Evolutionary conservation across 495 filamentous ascomycete genomes (phyloP), one percentile per base, ranked within the genome.

Genomic region (Tuber umbilicatum): DNA sequence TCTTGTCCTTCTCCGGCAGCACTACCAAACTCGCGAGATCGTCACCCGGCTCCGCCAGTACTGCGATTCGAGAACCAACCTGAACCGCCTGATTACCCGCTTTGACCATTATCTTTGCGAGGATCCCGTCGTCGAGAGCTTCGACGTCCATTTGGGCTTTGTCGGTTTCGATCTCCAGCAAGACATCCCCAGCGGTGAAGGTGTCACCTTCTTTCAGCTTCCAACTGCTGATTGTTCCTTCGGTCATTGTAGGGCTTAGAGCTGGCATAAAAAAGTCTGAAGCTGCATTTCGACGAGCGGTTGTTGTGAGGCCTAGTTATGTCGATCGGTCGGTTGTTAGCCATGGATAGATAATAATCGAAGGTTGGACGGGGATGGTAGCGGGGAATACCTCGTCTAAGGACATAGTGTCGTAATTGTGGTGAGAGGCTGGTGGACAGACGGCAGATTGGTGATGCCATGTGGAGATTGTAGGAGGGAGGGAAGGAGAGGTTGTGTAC

Each of bases 61-160:
- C 90, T 67, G 89, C 92, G 84, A 94, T 94, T 75, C 91, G 87
- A 14, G 85, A 83, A 55, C 92, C 92, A 67, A 94, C 91, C 78
- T 90, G 85, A 68, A 94, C 85, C 19, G 84, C 86, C 83, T 94
- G 93, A 78, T 86, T 85, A 47, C 91, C 91, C 79, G 76, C 74
- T 41, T 92, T 89, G 38, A 85, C 85, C 64, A 88, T 87, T 77
- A 94, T 92, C 86, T 93, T 94, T 70, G 92, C 89, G 82, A 94
- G 79, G 75, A 91, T 85, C 31, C 92, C 92, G 75, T 93, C 91
- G 50, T 94, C 92, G 83, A 92, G 91, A 27, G 92, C 92, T 83
- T 94, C 92, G n/a, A 94, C 92, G 75, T 94, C 92, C 91, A 94
- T 94, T 55, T 91, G 90, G 31, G 92, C 92, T 85, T 94, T 94